phyloP scores from a whole-genome alignment of 306 rosid genomes.

The Gastrolobium bilobum region DNA sequence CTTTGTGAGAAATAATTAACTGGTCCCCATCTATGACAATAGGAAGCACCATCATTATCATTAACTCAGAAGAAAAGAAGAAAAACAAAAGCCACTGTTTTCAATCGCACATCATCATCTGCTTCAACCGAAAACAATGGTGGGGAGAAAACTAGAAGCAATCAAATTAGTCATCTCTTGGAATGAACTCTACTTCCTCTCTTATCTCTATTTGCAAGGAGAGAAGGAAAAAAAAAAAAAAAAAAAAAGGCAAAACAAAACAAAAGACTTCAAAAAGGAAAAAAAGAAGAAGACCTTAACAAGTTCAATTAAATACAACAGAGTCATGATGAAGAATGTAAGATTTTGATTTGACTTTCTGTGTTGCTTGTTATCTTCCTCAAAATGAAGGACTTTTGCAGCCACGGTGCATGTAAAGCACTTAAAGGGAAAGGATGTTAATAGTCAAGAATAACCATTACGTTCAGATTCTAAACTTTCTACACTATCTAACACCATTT shows the following conservation, averaged over 20 bases:
- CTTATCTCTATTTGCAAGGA: constrained; percentile 68
- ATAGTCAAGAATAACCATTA: constrained; percentile 47
- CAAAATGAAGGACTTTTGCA: constrained; percentile 34
- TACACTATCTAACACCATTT: constrained; percentile 74
- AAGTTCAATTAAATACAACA: constrained; percentile 28
- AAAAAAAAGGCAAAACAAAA: not conserved
- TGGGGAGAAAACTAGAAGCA: constrained; percentile 52
- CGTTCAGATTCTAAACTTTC: constrained; percentile 55
- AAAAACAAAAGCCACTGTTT: constrained; percentile 36
- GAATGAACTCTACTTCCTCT: constrained; percentile 62
- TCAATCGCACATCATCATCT: constrained; percentile 54
- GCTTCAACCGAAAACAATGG: constrained; percentile 54
- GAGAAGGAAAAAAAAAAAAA: constrained; percentile 31
- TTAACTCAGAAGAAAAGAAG: constrained; percentile 31
- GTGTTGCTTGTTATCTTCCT: constrained; percentile 41
- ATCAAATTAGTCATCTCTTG: constrained; percentile 55
- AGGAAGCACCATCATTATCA: constrained; percentile 53
- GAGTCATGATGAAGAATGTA: constrained; percentile 44
- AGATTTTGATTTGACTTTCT: constrained; percentile 42
- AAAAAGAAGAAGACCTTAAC: not conserved
- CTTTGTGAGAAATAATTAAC: constrained; percentile 56
- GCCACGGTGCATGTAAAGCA: constrained; percentile 34
- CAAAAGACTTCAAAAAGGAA: constrained; percentile 2
- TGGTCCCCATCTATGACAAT: constrained; percentile 50
- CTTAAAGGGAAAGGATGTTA: not conserved